Evolutionary conservation across 1,284 basidiomycete genomes (phyloP).

Genomic region (Moesziomyces antarcticus): DNA sequence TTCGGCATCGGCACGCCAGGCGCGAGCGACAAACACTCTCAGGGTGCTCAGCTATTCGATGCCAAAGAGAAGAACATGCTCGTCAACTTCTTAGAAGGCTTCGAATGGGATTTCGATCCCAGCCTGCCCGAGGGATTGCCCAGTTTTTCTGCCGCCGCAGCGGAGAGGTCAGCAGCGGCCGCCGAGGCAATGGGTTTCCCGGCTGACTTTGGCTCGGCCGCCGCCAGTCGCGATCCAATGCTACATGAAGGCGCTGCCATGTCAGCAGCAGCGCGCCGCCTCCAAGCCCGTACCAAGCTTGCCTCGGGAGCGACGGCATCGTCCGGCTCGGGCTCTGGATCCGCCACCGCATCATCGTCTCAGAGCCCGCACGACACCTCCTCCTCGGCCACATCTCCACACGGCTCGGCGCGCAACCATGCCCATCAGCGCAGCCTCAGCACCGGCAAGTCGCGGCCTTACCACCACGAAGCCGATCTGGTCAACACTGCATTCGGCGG

Average conservation of each 20-base stretch:
- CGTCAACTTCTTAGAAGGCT: constrained; percentile 57
- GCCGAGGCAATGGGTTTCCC: constrained; percentile 42
- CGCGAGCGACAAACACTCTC: constrained; percentile 17
- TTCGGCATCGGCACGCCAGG: constrained; percentile 40
- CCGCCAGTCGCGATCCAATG: constrained; percentile 30
- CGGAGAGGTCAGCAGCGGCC: constrained; percentile 38
- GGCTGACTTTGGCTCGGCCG: constrained; percentile 21
- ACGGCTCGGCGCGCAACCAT: constrained; percentile 26
- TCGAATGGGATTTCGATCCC: constrained; percentile 64
- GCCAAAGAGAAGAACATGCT: constrained; percentile 54
- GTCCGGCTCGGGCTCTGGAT: constrained; percentile 45
- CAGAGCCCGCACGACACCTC: constrained; percentile 50
- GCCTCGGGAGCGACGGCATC: constrained; percentile 22
- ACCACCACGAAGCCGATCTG: constrained; percentile 44
- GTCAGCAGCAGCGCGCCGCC: constrained; percentile 30
- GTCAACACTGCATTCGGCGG: constrained; percentile 46
- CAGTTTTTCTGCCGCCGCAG: constrained; percentile 57
- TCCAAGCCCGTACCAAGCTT: constrained; percentile 27
- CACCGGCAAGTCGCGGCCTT: constrained; percentile 33
- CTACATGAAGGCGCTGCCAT: constrained; percentile 26
- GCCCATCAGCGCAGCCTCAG: constrained; percentile 30
- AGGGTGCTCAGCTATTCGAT: constrained; percentile 47
- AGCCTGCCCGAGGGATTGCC: constrained; percentile 59
- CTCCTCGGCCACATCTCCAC: constrained; percentile 46
- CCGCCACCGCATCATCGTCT: constrained; percentile 37